Conservation (phyloP, 371 early-diverging fungal species). For the Nosema bombycis region DNA sequence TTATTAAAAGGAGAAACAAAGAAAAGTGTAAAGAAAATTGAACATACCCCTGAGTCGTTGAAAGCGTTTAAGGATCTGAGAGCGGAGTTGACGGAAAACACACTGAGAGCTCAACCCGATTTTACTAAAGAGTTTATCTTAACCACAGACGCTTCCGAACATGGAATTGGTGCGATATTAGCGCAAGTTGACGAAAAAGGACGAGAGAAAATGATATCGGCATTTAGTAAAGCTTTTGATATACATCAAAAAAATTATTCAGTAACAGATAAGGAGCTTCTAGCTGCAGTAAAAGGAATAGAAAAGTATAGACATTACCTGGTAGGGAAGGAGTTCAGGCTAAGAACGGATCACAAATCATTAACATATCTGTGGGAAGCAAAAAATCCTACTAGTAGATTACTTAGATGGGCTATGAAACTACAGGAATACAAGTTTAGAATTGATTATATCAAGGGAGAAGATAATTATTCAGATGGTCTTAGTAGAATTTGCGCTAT, state of each 20-base stretch:
- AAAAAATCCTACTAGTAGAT: background rate
- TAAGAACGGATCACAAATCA: conserved; percentile 31
- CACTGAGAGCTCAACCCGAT: conserved; percentile 6
- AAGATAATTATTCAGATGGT: conserved; percentile 12
- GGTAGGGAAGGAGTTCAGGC: conserved; percentile 8
- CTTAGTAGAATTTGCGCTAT: conserved; percentile 10
- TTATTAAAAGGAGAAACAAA: conserved; percentile 7
- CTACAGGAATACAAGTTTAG: conserved; percentile 30
- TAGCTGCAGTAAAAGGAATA: background rate
- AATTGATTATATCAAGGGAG: conserved; percentile 6
- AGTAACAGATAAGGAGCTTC: conserved; percentile 10
- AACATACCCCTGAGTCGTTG: background rate
- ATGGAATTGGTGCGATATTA: conserved; percentile 25
- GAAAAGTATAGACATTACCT: conserved; percentile 32
- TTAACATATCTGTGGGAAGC: background rate
- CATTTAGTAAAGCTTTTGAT: conserved; percentile 21
- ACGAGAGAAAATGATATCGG: conserved; percentile 11
- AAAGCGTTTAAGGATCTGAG: conserved; percentile 2
- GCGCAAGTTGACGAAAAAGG: conserved; percentile 9
- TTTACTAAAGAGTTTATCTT: conserved; percentile 22
- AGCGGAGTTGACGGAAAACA: background rate
- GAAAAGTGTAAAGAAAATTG: background rate
- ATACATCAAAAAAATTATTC: conserved; percentile 25
- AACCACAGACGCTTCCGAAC: conserved; percentile 44
- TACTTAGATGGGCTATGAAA: conserved; percentile 3